A percentile compares a stretch with the other conserved stretches of the same genome.
phyloP scores from a whole-genome alignment of 164 flowering plant species.

The Macadamia integrifolia region DNA sequence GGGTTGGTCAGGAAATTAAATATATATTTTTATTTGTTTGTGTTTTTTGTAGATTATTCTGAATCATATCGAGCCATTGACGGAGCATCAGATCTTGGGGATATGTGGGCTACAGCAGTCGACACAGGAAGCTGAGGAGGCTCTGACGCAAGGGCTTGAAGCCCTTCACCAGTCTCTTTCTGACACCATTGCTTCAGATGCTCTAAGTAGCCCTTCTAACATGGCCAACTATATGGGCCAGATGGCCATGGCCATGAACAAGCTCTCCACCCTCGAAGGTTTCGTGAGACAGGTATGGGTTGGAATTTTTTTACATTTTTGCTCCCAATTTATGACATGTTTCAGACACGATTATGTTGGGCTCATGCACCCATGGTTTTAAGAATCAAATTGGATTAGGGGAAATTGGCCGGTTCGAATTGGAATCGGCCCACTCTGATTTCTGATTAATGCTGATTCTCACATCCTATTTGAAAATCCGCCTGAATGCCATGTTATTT shows the following conservation, averaged over 20 bases:
- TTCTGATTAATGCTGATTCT: too few species aligned
- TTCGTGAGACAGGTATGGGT: slow-evolving; percentile 76
- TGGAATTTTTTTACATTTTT: too few species aligned
- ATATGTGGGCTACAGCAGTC: slow-evolving; percentile 81
- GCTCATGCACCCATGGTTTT: too few species aligned
- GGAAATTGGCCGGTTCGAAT: too few species aligned
- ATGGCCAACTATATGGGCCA: slow-evolving; percentile 91
- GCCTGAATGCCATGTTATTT: too few species aligned
- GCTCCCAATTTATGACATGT: too few species aligned
- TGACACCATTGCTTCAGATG: slow-evolving; percentile 69
- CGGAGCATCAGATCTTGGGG: slow-evolving; percentile 79
- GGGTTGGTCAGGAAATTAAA: background rate
- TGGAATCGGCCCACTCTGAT: too few species aligned
- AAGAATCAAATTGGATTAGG: too few species aligned
- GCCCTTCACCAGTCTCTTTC: slow-evolving; percentile 74
- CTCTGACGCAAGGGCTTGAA: slow-evolving; percentile 80
- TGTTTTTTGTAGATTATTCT: slow-evolving; percentile 37
- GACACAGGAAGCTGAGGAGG: slow-evolving; percentile 90
- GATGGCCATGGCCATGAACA: slow-evolving; percentile 92
- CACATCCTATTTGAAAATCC: too few species aligned
- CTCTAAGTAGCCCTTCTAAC: slow-evolving; percentile 60
- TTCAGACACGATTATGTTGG: too few species aligned
- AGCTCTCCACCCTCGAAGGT: slow-evolving; percentile 83
- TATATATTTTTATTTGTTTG: too few species aligned
- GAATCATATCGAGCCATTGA: slow-evolving; percentile 79